Percentiles rank a stretch among this genome's conserved stretches.
These are phyloP conservation scores for Cordyceps militaris DNA, from an alignment of 2,329 filamentous ascomycete genomes.

Conservation along the genomic window DNA sequence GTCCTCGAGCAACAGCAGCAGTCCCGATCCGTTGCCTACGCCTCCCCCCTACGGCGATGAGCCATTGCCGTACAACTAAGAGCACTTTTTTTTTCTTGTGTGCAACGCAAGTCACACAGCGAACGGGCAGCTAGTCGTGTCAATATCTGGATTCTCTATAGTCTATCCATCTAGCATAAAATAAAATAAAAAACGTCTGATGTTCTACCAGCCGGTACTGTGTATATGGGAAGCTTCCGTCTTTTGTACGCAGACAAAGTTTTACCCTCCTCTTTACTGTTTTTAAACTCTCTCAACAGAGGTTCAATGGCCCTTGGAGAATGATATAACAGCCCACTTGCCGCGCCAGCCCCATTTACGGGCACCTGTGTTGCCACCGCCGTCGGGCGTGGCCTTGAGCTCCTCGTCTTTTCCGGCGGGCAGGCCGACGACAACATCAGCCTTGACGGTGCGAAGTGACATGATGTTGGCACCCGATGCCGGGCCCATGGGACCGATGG, in stretches of 20 bases:
- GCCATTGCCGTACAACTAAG: slow-evolving; percentile 2
- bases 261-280: not conserved
- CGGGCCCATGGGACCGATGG: slow-evolving; percentile 78
- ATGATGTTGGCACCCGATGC: slow-evolving; percentile 78
- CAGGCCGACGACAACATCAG: slow-evolving; percentile 90
- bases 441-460: slow-evolving; percentile 89
- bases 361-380: slow-evolving; percentile 61
- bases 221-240: not conserved
- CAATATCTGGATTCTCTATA: slow-evolving; percentile 10
- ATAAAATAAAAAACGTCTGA: not conserved
- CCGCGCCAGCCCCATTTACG: slow-evolving; percentile 93
- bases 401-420: slow-evolving; percentile 74
- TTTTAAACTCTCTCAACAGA: not conserved
- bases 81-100: not conserved
- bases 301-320: slow-evolving; percentile 28
- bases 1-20: not conserved
- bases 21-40: not conserved
- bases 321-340: slow-evolving; percentile 86
- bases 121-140: not conserved
- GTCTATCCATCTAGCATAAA: slow-evolving; percentile 13
- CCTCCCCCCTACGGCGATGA: not conserved
- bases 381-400: slow-evolving; percentile 59
- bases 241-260: no score
- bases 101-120: not conserved
- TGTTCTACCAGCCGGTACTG: not conserved